phyloP scores from a whole-genome alignment of 2,329 filamentous ascomycete genomes.

The Talaromyces sp. region DNA sequence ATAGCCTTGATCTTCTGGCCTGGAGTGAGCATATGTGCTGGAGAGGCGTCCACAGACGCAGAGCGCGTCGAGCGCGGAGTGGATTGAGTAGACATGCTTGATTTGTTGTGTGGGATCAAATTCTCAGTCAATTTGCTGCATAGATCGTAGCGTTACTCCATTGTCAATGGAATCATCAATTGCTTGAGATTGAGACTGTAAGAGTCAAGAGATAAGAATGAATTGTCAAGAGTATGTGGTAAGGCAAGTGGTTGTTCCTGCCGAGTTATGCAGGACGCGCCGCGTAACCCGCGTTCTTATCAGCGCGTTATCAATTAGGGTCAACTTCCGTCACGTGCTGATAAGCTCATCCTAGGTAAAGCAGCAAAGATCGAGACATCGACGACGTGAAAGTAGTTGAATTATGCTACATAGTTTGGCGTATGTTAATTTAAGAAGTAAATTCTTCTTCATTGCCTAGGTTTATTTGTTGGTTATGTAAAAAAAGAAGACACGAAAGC shows the following conservation, averaged over 20 bases:
- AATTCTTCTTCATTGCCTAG: no score
- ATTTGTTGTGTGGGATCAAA: neutral
- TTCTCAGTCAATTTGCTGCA: neutral
- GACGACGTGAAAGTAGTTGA: neutral
- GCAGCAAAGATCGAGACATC: neutral
- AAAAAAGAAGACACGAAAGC: neutral
- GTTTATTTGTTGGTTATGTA: neutral
- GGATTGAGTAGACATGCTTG: conserved; percentile 15
- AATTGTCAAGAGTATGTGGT: no score
- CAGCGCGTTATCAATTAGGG: conserved; percentile 9
- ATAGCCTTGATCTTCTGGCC: conserved; percentile 16
- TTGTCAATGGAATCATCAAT: neutral
- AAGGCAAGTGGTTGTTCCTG: neutral
- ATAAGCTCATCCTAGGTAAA: neutral
- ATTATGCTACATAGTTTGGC: neutral
- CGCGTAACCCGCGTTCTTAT: conserved; percentile 16
- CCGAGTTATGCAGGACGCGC: conserved; percentile 13
- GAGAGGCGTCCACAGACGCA: conserved; percentile 3
- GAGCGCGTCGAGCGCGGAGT: conserved; percentile 17
- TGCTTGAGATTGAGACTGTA: neutral
- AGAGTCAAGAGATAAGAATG: neutral
- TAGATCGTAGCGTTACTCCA: neutral
- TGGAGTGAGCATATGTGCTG: conserved; percentile 11
- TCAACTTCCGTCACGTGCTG: neutral
- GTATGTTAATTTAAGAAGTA: neutral